Percentiles rank a stretch among this genome's conserved stretches.
Conservation (phyloP, 805 yeast genomes). For the Zygosaccharomyces gambellarensis region DNA sequence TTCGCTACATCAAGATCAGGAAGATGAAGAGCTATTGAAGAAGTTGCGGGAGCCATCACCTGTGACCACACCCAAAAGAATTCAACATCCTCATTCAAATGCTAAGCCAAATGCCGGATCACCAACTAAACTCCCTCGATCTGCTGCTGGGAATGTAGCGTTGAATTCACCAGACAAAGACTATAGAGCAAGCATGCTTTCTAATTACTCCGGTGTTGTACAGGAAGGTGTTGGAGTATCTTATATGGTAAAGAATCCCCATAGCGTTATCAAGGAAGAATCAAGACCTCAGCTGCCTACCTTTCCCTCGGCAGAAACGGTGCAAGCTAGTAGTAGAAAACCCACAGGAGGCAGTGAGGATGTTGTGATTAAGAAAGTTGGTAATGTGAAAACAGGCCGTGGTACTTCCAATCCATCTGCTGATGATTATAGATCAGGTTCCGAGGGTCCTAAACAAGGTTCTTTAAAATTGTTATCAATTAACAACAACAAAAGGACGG, state of each 20-base stretch:
- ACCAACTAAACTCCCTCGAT: slow-evolving; percentile 8
- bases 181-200: slow-evolving; percentile 23
- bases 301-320: slow-evolving; percentile 14
- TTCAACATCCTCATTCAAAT: background rate
- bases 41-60: slow-evolving; percentile 1
- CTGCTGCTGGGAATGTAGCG: slow-evolving; percentile 14
- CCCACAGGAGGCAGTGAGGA: slow-evolving; percentile 8
- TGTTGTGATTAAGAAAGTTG: slow-evolving; percentile 17
- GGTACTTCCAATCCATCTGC: slow-evolving; percentile 12
- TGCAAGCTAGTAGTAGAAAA: slow-evolving; percentile 5
- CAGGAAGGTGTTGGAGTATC: slow-evolving; percentile 34
- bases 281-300: slow-evolving; percentile 13
- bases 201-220: slow-evolving; percentile 31
- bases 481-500: slow-evolving; percentile 11
- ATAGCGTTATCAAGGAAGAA: background rate
- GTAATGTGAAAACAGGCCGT: slow-evolving; percentile 22
- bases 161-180: slow-evolving; percentile 9
- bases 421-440: slow-evolving; percentile 1
- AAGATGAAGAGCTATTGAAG: slow-evolving; percentile 12
- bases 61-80: slow-evolving; percentile 5
- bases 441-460: slow-evolving; percentile 7
- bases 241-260: slow-evolving; percentile 23
- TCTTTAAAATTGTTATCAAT: slow-evolving; percentile 17
- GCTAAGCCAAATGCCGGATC: background rate
- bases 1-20: slow-evolving; percentile 18